Evolutionary conservation across 805 yeast species (phyloP), one percentile per base, ranked within the genome.

Genomic region (Zygosaccharomyces bailii): DNA sequence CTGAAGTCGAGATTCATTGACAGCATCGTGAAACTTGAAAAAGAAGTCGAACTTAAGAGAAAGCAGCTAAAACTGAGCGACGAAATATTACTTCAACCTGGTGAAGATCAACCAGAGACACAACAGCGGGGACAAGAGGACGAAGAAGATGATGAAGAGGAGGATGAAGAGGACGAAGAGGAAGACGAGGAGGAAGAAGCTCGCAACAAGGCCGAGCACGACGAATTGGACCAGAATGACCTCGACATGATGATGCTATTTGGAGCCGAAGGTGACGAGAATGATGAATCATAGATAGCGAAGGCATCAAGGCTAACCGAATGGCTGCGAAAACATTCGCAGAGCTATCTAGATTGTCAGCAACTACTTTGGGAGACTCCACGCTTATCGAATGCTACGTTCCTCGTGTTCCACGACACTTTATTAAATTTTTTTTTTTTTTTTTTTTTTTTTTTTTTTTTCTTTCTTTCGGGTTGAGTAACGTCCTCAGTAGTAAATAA

Each of bases 1-100:
- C 75, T 93, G 79, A 80, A 83, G 59, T 85, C 83, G 64, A 82
- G 97, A 68, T 86, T 90, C 61, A 74, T 82, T 55, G 93, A 85
- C 52, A 89, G 84, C 41, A 85, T 87, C 41, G 76, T 75, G 46
- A 82, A 90, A 49, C 73, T 93, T 58, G 82, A 80, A 63, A 80
- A 82, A 43, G 96, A 91, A 55, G 74, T 88, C 48, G 96, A 88
- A 43, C 74, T 80, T 58, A 93, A 91, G 70, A 77, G 76, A 65
- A 72, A 82, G 48, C 88, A 84, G 56, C 69, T 89, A 55, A 69
- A 67, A 52, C 61, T 51, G 11, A 65, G 62, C 40, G 73, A 64
- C 43, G 68, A 63, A 9, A 51, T 47, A 4, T 39, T 55, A 13
- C 43, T 47, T 3, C 46, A 52, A 17, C 48, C 45, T 16, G 52